A percentile compares a stretch with the other conserved stretches of the same genome.
phyloP scores from a whole-genome alignment of 306 rosid species.

The Oemleria cerasiformis region DNA sequence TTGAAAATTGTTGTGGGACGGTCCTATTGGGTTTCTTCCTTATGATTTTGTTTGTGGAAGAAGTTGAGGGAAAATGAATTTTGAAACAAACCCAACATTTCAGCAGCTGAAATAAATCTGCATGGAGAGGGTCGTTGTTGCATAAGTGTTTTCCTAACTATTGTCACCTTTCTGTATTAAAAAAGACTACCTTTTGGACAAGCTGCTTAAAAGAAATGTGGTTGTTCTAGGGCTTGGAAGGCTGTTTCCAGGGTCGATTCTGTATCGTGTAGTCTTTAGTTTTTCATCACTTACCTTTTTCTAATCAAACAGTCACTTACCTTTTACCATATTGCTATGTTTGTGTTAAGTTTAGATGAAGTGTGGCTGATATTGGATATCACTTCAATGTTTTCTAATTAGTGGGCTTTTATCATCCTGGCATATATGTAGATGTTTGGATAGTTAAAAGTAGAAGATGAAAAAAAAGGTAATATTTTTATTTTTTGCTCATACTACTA shows the following conservation, averaged over 20 bases:
- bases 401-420: neutral
- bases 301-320: neutral
- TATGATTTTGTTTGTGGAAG: neutral
- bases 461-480: neutral
- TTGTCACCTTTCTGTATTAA: neutral
- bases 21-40: neutral
- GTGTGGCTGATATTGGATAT: neutral
- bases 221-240: neutral
- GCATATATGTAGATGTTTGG: neutral
- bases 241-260: neutral
- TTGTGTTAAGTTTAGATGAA: neutral
- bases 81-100: constrained; percentile 1
- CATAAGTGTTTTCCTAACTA: neutral
- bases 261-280: neutral
- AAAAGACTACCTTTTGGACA: neutral
- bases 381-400: neutral
- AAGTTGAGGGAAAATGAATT: neutral
- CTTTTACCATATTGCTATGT: neutral
- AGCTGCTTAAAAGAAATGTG: neutral
- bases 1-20: neutral
- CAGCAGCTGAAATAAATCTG: neutral
- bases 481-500: neutral
- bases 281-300: neutral
- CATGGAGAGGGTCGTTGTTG: neutral
- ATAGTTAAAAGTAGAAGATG: neutral